Conservation (phyloP, 2,329 filamentous ascomycete species). For the Penicillium sp. region DNA sequence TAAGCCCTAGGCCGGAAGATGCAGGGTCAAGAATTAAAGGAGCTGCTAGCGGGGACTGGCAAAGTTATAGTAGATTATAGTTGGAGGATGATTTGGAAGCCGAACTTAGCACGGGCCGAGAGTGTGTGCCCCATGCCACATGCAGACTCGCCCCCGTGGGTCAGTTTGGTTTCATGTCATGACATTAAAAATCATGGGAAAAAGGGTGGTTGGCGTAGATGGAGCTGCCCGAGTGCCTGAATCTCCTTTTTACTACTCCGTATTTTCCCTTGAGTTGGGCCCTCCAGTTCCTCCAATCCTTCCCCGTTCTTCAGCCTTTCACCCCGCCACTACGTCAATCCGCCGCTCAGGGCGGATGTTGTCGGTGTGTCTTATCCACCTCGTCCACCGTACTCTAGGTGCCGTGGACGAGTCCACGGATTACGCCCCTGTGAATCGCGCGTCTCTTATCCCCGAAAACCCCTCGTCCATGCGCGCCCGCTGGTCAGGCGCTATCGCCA, state of each 20-base stretch:
- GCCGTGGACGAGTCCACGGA: slow-evolving; percentile 30
- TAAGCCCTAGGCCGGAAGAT: slow-evolving; percentile 30
- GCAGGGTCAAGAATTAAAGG: no score
- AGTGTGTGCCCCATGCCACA: not conserved
- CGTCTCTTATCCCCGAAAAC: not conserved
- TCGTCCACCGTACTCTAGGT: slow-evolving; percentile 30
- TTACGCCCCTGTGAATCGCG: slow-evolving; percentile 10
- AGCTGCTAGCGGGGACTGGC: not conserved
- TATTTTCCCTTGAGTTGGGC: not conserved
- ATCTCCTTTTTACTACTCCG: not conserved
- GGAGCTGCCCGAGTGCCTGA: not conserved
- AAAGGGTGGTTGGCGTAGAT: not conserved
- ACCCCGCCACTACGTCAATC: slow-evolving; percentile 7
- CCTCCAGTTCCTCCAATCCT: slow-evolving; percentile 9
- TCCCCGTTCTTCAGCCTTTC: slow-evolving; percentile 8
- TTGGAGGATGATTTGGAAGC: no score
- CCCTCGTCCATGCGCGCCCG: slow-evolving; percentile 19
- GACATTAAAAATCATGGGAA: slow-evolving; percentile 2
- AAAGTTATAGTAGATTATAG: no score
- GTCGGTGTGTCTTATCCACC: slow-evolving; percentile 23
- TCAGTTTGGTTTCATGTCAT: slow-evolving; percentile 13
- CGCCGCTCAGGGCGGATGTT: slow-evolving; percentile 27
- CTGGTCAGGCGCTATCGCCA: slow-evolving; percentile 18
- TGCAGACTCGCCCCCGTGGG: slow-evolving; percentile 15
- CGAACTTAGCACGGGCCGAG: not conserved